Evolutionary conservation across 805 yeast genomes (phyloP).

Genomic region (Candida pini): DNA sequence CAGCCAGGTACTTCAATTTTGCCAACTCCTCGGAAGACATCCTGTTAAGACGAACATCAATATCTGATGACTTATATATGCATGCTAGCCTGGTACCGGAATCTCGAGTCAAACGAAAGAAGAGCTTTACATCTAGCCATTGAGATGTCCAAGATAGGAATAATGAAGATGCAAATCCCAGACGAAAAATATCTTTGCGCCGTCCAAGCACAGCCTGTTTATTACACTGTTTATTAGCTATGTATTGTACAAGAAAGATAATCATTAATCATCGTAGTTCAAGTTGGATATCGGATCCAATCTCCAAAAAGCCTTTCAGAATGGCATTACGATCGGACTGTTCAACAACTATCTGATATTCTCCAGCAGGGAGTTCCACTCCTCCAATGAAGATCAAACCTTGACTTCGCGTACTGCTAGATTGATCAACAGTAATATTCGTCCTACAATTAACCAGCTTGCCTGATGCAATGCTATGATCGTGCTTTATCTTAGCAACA

Average conservation of each 20-base stretch:
- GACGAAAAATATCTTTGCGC: no score
- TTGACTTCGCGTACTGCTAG: neutral
- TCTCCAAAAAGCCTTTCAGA: no score
- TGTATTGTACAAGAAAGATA: no score
- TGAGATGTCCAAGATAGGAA: neutral
- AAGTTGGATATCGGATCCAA: no score
- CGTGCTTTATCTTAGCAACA: constrained; percentile 1
- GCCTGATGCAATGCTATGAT: neutral
- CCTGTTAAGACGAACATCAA: neutral
- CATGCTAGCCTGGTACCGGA: neutral
- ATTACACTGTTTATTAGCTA: no score
- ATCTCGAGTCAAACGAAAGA: neutral
- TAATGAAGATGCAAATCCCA: constrained; percentile 1
- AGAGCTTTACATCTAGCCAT: neutral
- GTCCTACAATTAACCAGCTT: neutral
- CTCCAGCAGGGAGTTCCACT: neutral
- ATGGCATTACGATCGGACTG: no score
- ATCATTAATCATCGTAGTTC: no score
- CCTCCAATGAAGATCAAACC: constrained; percentile 4
- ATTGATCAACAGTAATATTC: neutral
- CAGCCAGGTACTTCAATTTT: constrained; percentile 4
- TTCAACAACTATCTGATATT: constrained; percentile 1
- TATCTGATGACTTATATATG: neutral
- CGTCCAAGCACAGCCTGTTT: no score
- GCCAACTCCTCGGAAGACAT: constrained; percentile 5